These are phyloP conservation scores for Sanghuangporus weigelae DNA, from an alignment of 1,284 basidiomycete species.

Conservation along the genomic window DNA sequence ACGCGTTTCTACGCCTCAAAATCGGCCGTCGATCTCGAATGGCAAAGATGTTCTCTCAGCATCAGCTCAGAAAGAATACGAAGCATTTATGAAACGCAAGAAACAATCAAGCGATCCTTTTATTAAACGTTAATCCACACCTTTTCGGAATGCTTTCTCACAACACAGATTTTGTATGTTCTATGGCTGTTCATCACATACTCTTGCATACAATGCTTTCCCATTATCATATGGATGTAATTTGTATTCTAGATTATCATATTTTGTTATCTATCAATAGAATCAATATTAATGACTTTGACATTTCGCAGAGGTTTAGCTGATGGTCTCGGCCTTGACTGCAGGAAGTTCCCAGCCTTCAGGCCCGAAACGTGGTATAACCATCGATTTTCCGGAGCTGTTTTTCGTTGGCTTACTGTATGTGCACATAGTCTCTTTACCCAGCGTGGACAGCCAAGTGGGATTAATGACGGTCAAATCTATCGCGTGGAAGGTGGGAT, in stretches of 20 bases:
- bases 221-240: neutral
- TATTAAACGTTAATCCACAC: constrained; percentile 3
- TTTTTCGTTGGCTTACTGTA: constrained; percentile 85
- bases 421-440: constrained; percentile 74
- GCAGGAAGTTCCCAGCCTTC: constrained; percentile 83
- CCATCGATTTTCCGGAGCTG: constrained; percentile 57
- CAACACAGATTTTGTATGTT: neutral
- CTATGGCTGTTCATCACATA: neutral
- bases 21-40: neutral
- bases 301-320: neutral
- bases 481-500: constrained; percentile 28
- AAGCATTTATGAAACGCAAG: constrained; percentile 11
- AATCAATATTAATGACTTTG: neutral
- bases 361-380: constrained; percentile 79
- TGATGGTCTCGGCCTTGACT: constrained; percentile 40
- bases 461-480: constrained; percentile 85
- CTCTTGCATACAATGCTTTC: neutral
- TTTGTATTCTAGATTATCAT: neutral
- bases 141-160: neutral
- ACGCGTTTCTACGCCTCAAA: neutral
- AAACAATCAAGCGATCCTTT: constrained; percentile 15
- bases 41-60: neutral
- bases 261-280: neutral
- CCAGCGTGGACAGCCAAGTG: constrained; percentile 82
- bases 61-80: constrained; percentile 5